A percentile compares a stretch with the other conserved stretches of the same genome.
These are phyloP conservation scores for Saccharomycopsis fibuligera DNA, from an alignment of 805 yeast species.

Conservation along the genomic window DNA sequence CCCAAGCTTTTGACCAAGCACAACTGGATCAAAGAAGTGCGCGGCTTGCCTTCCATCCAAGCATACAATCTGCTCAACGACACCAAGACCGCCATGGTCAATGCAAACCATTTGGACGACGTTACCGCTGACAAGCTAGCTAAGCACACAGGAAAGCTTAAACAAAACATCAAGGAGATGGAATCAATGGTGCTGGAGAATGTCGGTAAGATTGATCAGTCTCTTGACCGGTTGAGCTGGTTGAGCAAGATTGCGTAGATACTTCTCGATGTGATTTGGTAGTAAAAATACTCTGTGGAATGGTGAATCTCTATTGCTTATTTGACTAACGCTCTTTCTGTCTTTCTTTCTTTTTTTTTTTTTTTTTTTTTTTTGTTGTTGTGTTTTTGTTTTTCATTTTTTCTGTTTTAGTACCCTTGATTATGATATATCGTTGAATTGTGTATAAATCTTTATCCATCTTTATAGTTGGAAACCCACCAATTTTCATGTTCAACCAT, in stretches of 20 bases:
- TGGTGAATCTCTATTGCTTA: no score
- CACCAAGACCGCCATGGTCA: constrained; percentile 9
- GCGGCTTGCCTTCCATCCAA: constrained; percentile 18
- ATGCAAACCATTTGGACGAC: constrained; percentile 5
- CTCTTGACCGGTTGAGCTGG: neutral
- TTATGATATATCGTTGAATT: neutral
- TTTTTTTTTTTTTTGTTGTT: no score
- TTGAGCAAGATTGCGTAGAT: neutral
- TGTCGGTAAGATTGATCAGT: neutral
- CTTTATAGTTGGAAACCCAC: neutral
- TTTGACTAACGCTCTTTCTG: no score
- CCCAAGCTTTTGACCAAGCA: neutral
- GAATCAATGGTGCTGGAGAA: no score
- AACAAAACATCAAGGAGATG: neutral
- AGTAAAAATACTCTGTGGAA: no score
- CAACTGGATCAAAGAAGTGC: constrained; percentile 16
- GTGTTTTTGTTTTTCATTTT: neutral
- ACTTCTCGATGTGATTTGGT: no score
- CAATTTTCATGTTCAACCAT: neutral
- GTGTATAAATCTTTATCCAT: no score
- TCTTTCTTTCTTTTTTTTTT: neutral
- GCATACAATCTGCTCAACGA: constrained; percentile 15
- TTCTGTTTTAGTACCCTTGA: neutral
- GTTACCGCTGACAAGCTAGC: constrained; percentile 7
- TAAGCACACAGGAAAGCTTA: constrained; percentile 1